Conservation (phyloP, 164 flowering plant species). For the Brasenia schreberi region DNA sequence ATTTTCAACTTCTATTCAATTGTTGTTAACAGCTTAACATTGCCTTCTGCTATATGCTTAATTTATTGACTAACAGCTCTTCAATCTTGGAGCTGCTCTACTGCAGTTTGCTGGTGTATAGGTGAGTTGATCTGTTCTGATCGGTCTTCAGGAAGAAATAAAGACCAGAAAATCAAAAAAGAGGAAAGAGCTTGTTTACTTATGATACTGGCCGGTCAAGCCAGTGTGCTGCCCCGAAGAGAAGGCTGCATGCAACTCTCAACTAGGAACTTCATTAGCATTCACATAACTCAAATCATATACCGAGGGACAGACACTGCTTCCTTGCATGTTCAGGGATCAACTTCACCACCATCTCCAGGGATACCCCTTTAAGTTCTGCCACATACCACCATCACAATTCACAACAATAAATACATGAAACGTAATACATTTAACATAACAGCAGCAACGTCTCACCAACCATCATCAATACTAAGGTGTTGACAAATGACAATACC, state of each 20-base stretch:
- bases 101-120: neutral
- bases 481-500: conserved; percentile 21
- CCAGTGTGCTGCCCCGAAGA: neutral
- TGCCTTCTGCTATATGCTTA: no score
- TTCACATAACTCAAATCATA: conserved; percentile 17
- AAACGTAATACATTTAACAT: neutral
- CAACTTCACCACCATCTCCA: conserved; percentile 45
- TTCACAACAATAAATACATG: neutral
- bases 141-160: conserved; percentile 9
- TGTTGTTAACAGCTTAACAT: no score
- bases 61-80: neutral
- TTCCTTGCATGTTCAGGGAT: conserved; percentile 75
- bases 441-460: neutral
- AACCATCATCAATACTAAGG: neutral
- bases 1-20: neutral
- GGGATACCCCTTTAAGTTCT: conserved; percentile 56
- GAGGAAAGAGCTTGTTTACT: conserved; percentile 1
- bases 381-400: conserved; percentile 1
- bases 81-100: neutral
- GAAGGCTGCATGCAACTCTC: neutral
- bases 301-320: conserved; percentile 51
- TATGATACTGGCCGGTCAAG: neutral
- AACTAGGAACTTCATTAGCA: neutral
- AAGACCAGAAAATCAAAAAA: neutral
- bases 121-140: conserved; percentile 5